Evolutionary conservation across 2,329 filamentous ascomycete species (phyloP).

Genomic region (Venturia carpophila): DNA sequence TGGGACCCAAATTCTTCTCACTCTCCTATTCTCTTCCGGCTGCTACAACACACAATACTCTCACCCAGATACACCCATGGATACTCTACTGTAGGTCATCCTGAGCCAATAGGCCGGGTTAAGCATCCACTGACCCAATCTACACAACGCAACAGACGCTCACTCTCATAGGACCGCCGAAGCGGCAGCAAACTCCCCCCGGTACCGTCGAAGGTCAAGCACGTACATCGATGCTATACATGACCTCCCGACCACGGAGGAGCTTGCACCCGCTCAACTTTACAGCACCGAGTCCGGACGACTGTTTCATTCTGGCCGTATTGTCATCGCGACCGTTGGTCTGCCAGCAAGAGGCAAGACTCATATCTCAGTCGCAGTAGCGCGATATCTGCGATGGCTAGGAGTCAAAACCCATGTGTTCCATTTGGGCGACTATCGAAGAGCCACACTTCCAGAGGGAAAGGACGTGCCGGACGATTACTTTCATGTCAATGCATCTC

Average conservation of each 20-base stretch:
- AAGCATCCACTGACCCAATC: neutral
- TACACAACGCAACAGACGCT: constrained; percentile 18
- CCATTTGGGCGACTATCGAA: constrained; percentile 90
- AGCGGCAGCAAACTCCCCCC: constrained; percentile 81
- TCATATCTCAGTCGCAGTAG: constrained; percentile 93
- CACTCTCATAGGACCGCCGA: constrained; percentile 66
- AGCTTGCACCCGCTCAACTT: constrained; percentile 89
- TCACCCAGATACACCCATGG: constrained; percentile 37
- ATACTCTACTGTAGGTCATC: constrained; percentile 52
- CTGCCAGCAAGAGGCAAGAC: constrained; percentile 94
- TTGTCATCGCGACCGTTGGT: constrained; percentile 95
- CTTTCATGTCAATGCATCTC: constrained; percentile 92
- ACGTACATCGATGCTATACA: constrained; percentile 97
- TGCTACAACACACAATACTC: neutral
- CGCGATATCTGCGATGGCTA: constrained; percentile 90
- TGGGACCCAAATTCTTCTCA: neutral
- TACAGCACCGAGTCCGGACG: constrained; percentile 98
- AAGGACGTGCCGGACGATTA: constrained; percentile 91
- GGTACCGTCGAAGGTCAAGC: constrained; percentile 85
- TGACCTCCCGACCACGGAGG: constrained; percentile 73
- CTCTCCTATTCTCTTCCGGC: neutral
- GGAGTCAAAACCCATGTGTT: constrained; percentile 98
- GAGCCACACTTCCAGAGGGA: constrained; percentile 77
- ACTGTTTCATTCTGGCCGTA: constrained; percentile 92
- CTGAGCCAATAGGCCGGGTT: neutral